phyloP scores from a whole-genome alignment of 2,329 filamentous ascomycete genomes.

The Fusarium hostae region DNA sequence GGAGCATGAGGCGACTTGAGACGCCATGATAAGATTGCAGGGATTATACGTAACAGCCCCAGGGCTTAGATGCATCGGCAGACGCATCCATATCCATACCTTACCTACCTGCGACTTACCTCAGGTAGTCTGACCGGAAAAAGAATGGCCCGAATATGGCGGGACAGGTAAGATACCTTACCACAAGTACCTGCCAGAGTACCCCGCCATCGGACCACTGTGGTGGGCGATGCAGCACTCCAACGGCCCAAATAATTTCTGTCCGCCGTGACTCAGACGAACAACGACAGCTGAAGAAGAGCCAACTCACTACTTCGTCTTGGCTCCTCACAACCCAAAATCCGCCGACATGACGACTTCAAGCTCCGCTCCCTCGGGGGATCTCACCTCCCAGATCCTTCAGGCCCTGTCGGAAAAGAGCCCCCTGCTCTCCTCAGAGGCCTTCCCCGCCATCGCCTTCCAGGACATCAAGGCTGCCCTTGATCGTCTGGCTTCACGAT shows the following conservation, averaged over 20 bases:
- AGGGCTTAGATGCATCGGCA: constrained; percentile 10
- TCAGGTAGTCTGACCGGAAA: constrained; percentile 11
- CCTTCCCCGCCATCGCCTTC: constrained; percentile 74
- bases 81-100: neutral
- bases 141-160: constrained; percentile 24
- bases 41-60: constrained; percentile 26
- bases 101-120: neutral
- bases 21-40: constrained; percentile 43
- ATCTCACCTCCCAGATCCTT: constrained; percentile 73
- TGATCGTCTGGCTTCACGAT: constrained; percentile 84
- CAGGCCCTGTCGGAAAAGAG: constrained; percentile 71
- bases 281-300: constrained; percentile 28
- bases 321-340: constrained; percentile 13
- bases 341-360: constrained; percentile 56
- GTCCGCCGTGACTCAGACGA: constrained; percentile 43
- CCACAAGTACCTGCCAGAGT: constrained; percentile 28
- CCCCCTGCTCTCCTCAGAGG: constrained; percentile 74
- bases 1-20: constrained; percentile 33
- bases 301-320: constrained; percentile 22
- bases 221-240: constrained; percentile 34
- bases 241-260: constrained; percentile 41
- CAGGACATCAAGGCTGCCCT: constrained; percentile 84
- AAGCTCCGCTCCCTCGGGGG: constrained; percentile 55
- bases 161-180: constrained; percentile 1
- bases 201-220: constrained; percentile 41